Evolutionary conservation across 345 rosid species (phyloP), one percentile per base, ranked within the genome.

Genomic region (Gossypium ekmanianum): DNA sequence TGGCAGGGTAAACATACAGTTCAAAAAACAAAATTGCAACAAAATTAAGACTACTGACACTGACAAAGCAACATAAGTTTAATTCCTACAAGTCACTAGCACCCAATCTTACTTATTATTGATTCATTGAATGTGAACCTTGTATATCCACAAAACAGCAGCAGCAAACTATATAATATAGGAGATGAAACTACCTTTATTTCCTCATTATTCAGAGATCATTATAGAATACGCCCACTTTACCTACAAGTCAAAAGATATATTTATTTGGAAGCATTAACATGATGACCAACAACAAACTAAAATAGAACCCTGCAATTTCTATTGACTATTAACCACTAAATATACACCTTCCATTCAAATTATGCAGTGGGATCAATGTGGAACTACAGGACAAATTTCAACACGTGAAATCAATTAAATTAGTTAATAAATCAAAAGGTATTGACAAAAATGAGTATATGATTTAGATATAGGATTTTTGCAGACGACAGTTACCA

Each of bases 161-260:
- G 71, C 82, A 77, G 47, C 84, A 75, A 58, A 68, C 83, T 69
- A 62, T 75, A 74, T 76, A 83, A 79, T 80, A 74, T 73, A 77
- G 68, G 86, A 81, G 86, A 82, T 82, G 98, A 85, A 88, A 81
- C 99, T 96, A 96, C 99, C 98, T 93, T 95, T 85, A 93, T 87
- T 85, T 92, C 91, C 92, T 85, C 97, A 88, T 88, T 88, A 88
- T 90, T 94, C 98, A 93, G 99, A 87, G 99, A 89, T 89, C 93
- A 90, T 91, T 83, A 88, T 85, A 91, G 92, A 89, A 89, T 71
- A 93, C 92, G 97, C 87, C 99, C 92, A 90, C 88, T 86, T 95
- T 91, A 91, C 99, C 99, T 96, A 96, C 99, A 96, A 96, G 89
- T 84, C 75, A 92, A 88, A 96, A 93, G 91, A 89, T 88, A 92